These are phyloP conservation scores for Prunus fruticosa DNA, from an alignment of 306 rosid genomes.

Conservation along the genomic window DNA sequence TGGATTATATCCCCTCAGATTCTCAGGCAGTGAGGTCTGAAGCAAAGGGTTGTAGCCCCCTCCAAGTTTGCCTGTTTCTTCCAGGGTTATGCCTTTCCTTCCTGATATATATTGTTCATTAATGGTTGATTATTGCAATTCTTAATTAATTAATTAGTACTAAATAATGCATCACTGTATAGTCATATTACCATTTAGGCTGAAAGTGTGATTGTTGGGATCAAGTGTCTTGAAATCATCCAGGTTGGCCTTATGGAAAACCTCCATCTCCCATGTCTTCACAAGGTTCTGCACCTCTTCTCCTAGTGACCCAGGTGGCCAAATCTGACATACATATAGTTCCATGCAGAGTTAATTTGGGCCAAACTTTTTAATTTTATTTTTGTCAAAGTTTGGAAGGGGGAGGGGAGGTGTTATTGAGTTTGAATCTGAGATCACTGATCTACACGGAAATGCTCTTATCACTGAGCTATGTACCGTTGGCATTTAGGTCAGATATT, in stretches of 20 bases:
- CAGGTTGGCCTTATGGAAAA: conserved; percentile 44
- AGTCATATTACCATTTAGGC: conserved; percentile 52
- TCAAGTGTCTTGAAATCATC: conserved; percentile 41
- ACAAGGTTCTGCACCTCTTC: conserved; percentile 55
- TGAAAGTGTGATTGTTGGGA: conserved; percentile 40
- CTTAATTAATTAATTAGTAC: too few relatives aligned
- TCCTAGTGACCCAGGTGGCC: conserved; percentile 65
- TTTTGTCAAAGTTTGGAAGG: too few relatives aligned
- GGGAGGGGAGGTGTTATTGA: too few relatives aligned
- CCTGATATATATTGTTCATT: conserved; percentile 28
- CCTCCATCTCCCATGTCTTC: conserved; percentile 72
- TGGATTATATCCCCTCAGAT: conserved; percentile 48
- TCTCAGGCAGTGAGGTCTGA: conserved; percentile 57
- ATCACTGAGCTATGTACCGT: too few relatives aligned
- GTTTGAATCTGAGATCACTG: too few relatives aligned
- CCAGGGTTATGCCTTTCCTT: conserved; percentile 39
- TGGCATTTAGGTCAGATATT: too few relatives aligned
- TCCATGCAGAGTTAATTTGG: not conserved
- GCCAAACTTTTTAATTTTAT: too few relatives aligned
- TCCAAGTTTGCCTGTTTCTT: conserved; percentile 48
- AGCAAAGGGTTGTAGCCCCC: conserved; percentile 61
- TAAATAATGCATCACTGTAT: not conserved
- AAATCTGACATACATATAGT: conserved; percentile 27
- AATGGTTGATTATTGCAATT: too few relatives aligned
- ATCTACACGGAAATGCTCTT: too few relatives aligned